Conservation (phyloP, 2,329 filamentous ascomycete species). For the Colletotrichum liriopes region DNA sequence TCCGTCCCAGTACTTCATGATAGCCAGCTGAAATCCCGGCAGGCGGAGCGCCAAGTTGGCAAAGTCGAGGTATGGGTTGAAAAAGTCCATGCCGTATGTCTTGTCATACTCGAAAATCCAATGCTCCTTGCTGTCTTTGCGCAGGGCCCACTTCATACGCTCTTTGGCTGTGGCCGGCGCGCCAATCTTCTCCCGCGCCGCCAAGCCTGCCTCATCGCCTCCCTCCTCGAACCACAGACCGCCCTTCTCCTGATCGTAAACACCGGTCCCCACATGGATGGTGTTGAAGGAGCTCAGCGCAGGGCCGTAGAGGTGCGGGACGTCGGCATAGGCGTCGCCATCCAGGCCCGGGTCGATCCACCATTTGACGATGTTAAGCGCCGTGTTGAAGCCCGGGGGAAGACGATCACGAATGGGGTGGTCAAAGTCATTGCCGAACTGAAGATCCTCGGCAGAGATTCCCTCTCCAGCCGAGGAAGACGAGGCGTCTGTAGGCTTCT, state of each 20-base stretch:
- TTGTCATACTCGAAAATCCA: constrained; percentile 71
- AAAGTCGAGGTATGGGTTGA: constrained; percentile 94
- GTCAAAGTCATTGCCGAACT: constrained; percentile 98
- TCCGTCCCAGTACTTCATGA: constrained; percentile 86
- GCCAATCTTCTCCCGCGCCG: constrained; percentile 61
- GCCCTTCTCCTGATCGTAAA: constrained; percentile 63
- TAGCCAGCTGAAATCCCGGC: constrained; percentile 80
- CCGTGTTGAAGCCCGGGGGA: constrained; percentile 88
- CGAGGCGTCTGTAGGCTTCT: constrained; percentile 52
- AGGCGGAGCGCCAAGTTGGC: constrained; percentile 78
- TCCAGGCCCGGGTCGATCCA: constrained; percentile 93
- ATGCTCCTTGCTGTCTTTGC: constrained; percentile 62
- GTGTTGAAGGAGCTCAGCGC: constrained; percentile 86
- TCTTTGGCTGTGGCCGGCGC: constrained; percentile 68
- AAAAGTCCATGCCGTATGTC: constrained; percentile 78
- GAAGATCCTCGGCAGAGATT: constrained; percentile 80
- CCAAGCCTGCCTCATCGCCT: constrained; percentile 70
- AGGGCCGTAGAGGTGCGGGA: constrained; percentile 88
- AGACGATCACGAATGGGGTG: constrained; percentile 88
- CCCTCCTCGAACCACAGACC: constrained; percentile 77
- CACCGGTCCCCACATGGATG: constrained; percentile 74
- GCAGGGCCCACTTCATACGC: constrained; percentile 73
- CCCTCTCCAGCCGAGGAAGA: constrained; percentile 52
- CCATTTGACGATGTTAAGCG: constrained; percentile 89
- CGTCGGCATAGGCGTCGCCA: constrained; percentile 89